Base-by-base conservation (phyloP, 768 basidiomycete species). In the Lentinula boryana region DNA sequence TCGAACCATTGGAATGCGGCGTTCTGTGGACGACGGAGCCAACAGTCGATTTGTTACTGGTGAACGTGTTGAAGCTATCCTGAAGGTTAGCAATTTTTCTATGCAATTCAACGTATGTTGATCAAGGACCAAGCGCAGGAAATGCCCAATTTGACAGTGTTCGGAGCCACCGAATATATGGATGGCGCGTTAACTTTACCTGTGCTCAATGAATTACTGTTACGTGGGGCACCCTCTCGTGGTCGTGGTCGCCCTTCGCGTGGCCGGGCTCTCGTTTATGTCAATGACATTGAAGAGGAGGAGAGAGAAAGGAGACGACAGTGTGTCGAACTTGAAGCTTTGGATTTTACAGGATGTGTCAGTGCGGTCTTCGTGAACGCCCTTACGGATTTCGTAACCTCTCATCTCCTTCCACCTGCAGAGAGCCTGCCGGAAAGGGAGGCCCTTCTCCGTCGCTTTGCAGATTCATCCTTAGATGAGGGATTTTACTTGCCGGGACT, bases 101-200 rank as follows among this genome's bases (percentile, higher is more conserved):
- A 35, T 3, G 13, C 56, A 1, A 16, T 13, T 58, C 63, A 44
- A 32, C 40, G 40, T 56, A 53, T 40, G 46, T 65, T 63, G 38
- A 50, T 43, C 62, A 59, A 68, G 60, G 55, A 61, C 32, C 49
- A 40, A 51, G 65, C 63, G 27, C 68, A 95, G 93, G 93, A 96
- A 81, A 86, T 88, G 75, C 92, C 93, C 0, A 94, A 94, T 64
- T 76, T 98, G 10, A 79, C 79, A 16, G 81, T 86, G 8, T 93
- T 99, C 64, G 95, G 95, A n/a, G 95, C 93, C 5, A 98, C 96
- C 2, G 96, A 99, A 71, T 99, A 98, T 70, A 98, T 99, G 92
- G 96, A 99, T 65, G 88, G 91, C 3, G 88, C 96, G 0, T 78
- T 99, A 44, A 91, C 88, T 12, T 76, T 91, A 15, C 79, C 87